A percentile compares a stretch with the other conserved stretches of the same genome.
These are phyloP conservation scores for Chenopodium berlandieri DNA, from an alignment of 148 eudicot genomes.

Conservation along the genomic window DNA sequence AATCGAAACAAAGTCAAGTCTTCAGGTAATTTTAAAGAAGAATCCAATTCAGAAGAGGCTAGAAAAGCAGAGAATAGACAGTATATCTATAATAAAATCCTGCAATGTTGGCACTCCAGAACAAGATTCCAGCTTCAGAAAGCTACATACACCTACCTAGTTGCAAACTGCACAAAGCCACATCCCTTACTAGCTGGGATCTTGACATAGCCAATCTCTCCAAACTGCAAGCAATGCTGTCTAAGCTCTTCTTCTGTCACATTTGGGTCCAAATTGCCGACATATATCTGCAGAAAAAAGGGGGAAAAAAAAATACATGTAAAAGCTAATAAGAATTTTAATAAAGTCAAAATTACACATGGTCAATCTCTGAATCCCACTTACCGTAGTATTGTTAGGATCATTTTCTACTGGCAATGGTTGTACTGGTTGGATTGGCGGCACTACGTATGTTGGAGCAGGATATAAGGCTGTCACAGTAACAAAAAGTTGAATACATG, in stretches of 20 bases:
- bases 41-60: neutral
- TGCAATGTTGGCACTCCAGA: neutral
- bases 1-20: neutral
- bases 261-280: slow-evolving; percentile 86
- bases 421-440: slow-evolving; percentile 55
- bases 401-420: slow-evolving; percentile 68
- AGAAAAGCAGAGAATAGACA: neutral
- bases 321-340: neutral
- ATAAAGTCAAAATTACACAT: neutral
- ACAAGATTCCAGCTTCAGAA: neutral
- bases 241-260: slow-evolving; percentile 86
- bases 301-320: neutral
- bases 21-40: neutral
- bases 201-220: slow-evolving; percentile 85
- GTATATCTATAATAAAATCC: neutral
- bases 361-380: slow-evolving; percentile 16
- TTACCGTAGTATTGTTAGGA: slow-evolving; percentile 83
- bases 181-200: slow-evolving; percentile 82
- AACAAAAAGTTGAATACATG: slow-evolving; percentile 16
- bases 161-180: slow-evolving; percentile 88
- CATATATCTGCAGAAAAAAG: slow-evolving; percentile 54
- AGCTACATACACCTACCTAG: slow-evolving; percentile 50
- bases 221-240: slow-evolving; percentile 79
- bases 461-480: slow-evolving; percentile 66
- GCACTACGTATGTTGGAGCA: slow-evolving; percentile 55